These are phyloP conservation scores for Leccinum subtestaceum DNA, from an alignment of 768 basidiomycete species.

Conservation along the genomic window DNA sequence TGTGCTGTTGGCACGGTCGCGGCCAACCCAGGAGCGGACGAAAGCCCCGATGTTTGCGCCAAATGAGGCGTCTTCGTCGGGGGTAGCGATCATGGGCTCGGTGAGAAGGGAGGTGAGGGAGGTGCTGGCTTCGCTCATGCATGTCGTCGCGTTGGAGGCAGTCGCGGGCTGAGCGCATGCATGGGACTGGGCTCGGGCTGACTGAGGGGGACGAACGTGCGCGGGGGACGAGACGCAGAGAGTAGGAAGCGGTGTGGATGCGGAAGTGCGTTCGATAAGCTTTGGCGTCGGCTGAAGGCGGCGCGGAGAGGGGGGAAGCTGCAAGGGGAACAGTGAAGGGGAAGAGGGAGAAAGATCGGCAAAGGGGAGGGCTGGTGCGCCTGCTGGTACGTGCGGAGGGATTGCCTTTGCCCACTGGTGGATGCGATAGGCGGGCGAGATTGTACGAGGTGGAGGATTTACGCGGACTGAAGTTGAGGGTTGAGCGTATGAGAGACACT, in stretches of 20 bases:
- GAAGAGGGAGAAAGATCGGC: conserved; percentile 12
- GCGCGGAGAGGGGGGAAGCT: conserved; percentile 21
- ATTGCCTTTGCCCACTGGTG: conserved; percentile 32
- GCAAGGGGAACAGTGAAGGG: conserved; percentile 3
- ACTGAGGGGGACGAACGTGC: conserved; percentile 26
- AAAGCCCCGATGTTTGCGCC: conserved; percentile 47
- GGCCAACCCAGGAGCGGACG: conserved; percentile 29
- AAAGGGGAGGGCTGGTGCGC: conserved; percentile 30
- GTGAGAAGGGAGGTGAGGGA: conserved; percentile 51
- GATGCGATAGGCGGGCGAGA: conserved; percentile 17
- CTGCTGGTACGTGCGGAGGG: conserved; percentile 32
- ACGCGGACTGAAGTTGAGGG: conserved; percentile 30
- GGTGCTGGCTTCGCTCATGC: conserved; percentile 41
- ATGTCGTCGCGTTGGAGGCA: conserved; percentile 38
- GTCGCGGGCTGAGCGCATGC: conserved; percentile 31
- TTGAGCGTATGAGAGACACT: conserved; percentile 37
- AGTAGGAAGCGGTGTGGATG: conserved; percentile 38
- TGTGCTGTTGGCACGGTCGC: conserved; percentile 23
- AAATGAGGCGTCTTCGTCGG: conserved; percentile 41
- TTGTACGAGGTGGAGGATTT: not conserved
- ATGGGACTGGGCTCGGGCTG: conserved; percentile 34
- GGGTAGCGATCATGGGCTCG: conserved; percentile 39
- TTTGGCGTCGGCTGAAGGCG: conserved; percentile 32
- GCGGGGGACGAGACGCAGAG: conserved; percentile 49
- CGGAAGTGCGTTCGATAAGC: conserved; percentile 35